A percentile compares a stretch with the other conserved stretches of the same genome.
These are phyloP conservation scores for Myxozyma vanderwaltii DNA, from an alignment of 805 yeast genomes.

Conservation along the genomic window DNA sequence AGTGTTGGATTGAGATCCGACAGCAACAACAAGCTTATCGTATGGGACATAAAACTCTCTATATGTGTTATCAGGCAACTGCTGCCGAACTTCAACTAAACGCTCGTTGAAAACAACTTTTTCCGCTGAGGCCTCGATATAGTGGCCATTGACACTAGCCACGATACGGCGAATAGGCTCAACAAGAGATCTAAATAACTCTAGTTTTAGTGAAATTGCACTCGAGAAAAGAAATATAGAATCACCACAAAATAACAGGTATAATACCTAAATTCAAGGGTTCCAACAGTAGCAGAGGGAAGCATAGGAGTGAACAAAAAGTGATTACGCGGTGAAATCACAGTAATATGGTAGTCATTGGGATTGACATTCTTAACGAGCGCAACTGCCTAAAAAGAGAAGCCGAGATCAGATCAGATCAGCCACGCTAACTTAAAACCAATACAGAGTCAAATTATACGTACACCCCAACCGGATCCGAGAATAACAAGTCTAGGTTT, in stretches of 20 bases:
- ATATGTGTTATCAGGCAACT: slow-evolving; percentile 48
- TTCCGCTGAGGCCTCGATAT: slow-evolving; percentile 63
- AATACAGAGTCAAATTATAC: not conserved
- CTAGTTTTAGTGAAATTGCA: slow-evolving; percentile 51
- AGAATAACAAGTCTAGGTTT: slow-evolving; percentile 51
- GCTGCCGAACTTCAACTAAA: slow-evolving; percentile 57
- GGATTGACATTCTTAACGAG: slow-evolving; percentile 82
- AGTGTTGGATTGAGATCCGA: slow-evolving; percentile 68
- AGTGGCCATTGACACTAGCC: slow-evolving; percentile 57
- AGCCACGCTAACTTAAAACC: not conserved
- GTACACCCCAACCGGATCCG: slow-evolving; percentile 82
- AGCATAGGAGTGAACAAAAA: slow-evolving; percentile 88
- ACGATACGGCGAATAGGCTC: slow-evolving; percentile 66
- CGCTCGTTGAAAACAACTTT: slow-evolving; percentile 58
- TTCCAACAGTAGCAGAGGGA: slow-evolving; percentile 94
- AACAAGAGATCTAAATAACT: slow-evolving; percentile 55
- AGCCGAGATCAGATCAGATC: not conserved
- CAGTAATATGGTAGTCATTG: slow-evolving; percentile 79
- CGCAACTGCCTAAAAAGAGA: slow-evolving; percentile 56
- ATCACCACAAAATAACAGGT: slow-evolving; percentile 46
- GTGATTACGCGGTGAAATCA: slow-evolving; percentile 92
- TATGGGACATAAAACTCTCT: slow-evolving; percentile 64
- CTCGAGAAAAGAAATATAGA: too few species aligned
- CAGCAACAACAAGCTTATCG: slow-evolving; percentile 68
- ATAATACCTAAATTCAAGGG: slow-evolving; percentile 42